Base-by-base conservation (phyloP, 2,329 filamentous ascomycete species). In the Exophiala sp. region DNA sequence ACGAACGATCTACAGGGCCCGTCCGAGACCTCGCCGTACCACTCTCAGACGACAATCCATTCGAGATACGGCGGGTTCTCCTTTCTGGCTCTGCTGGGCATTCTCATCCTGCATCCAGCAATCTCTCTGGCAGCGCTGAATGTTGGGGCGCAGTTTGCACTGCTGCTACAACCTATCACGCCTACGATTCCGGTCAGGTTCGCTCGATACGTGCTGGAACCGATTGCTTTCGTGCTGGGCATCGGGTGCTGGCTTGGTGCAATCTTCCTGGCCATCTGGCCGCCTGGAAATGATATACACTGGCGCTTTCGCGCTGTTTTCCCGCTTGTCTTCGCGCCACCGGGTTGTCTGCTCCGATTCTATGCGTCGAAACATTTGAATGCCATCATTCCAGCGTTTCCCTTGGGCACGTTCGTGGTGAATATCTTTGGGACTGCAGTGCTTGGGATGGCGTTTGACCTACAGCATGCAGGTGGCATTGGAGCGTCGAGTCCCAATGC, bases 381-480 rank as follows among this genome's bases (percentile, higher is more conserved):
- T 63, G 75, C 78, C 0, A 73, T 80, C 12, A 63, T 81, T 0
- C 67, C 81, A 0, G 74, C 79, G 0, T 95, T 95, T 62, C 91
- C 91, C 0, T 68, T 95, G 0, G 91, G 91, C 8, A 96, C 91
- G 0, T 95, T 95, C 63, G 72, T 74, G 0, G 88, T 86, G 43
- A 96, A 96, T 64, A 73, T 92, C 1, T 66, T 84, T 10, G 91
- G 90, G 12, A 90, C 88, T 0, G 80, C 78, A 0, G 70, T 95
- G 14, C 69, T 94, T 36, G 89, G 82, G 14, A 86, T 89, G 79
- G 78, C 82, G 5, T 95, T 82, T 74, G 87, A 91, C 63, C 72
- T 95, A 39, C 87, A 88, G 55, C 89, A 89, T 64, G 72, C 80
- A 4, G 58, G 58, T 24, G 76, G 75, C 0, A 60, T 78, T 1